Evolutionary conservation across 306 rosid species (phyloP).

Genomic region (Malus domestica): DNA sequence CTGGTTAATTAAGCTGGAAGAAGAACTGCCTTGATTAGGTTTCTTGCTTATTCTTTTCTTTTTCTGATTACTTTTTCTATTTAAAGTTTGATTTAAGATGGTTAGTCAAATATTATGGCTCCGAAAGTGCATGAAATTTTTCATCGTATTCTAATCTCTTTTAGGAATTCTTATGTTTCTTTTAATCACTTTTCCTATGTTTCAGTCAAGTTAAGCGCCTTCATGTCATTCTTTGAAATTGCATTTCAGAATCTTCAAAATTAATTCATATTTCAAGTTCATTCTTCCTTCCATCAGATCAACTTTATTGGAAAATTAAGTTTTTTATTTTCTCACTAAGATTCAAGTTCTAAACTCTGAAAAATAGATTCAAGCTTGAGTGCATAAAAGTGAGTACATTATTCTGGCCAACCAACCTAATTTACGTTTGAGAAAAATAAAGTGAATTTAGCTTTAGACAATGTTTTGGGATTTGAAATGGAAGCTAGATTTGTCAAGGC

Average conservation of each 20-base stretch:
- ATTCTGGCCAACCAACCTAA: no score
- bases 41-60: background rate
- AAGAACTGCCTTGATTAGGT: background rate
- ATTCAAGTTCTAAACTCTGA: no score
- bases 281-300: background rate
- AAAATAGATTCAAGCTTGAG: no score
- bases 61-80: background rate
- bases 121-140: background rate
- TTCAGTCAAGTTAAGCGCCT: background rate
- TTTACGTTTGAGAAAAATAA: background rate
- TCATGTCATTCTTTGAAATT: background rate
- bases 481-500: background rate
- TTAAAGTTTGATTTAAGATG: background rate
- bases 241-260: background rate
- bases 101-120: slow-evolving; percentile 18
- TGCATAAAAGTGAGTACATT: no score
- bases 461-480: background rate
- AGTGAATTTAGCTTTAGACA: background rate
- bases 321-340: background rate
- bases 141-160: background rate
- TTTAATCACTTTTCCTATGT: background rate
- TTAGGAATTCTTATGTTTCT: background rate
- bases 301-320: background rate
- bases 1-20: background rate
- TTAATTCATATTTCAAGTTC: background rate